A percentile compares a stretch with the other conserved stretches of the same genome.
Evolutionary conservation across 2,329 filamentous ascomycete species (phyloP).

Genomic region (Botrytis byssoidea): DNA sequence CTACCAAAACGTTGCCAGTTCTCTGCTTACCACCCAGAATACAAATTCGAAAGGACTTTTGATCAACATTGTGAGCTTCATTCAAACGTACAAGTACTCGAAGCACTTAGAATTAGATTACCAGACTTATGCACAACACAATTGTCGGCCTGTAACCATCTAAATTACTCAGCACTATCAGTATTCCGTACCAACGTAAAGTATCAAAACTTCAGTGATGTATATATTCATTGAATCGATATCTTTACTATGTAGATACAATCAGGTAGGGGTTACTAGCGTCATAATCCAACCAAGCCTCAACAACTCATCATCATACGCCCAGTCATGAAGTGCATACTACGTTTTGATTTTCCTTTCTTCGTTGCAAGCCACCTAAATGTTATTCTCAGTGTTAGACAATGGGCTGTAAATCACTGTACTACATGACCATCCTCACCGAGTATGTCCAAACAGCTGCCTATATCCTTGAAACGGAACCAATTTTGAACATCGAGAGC

Average conservation of each 20-base stretch:
- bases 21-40: neutral
- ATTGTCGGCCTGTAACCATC: neutral
- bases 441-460: conserved; percentile 21
- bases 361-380: conserved; percentile 19
- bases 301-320: neutral
- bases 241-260: conserved; percentile 15
- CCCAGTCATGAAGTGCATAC: neutral
- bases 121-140: conserved; percentile 23
- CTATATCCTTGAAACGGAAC: conserved; percentile 13
- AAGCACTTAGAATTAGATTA: conserved; percentile 24
- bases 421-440: conserved; percentile 22
- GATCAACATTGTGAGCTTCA: conserved; percentile 13
- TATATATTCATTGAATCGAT: conserved; percentile 24
- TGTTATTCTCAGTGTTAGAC: neutral
- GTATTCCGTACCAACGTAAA: neutral
- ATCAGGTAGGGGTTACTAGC: neutral
- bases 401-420: conserved; percentile 20
- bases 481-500: conserved; percentile 17
- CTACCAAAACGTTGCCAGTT: conserved; percentile 15
- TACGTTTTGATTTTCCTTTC: conserved; percentile 20
- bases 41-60: conserved; percentile 5
- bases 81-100: conserved; percentile 6
- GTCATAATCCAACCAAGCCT: too few species aligned
- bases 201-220: conserved; percentile 12
- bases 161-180: neutral